phyloP scores from a whole-genome alignment of 176 grass and related monocot genomes.

The Luzula sylvatica region DNA sequence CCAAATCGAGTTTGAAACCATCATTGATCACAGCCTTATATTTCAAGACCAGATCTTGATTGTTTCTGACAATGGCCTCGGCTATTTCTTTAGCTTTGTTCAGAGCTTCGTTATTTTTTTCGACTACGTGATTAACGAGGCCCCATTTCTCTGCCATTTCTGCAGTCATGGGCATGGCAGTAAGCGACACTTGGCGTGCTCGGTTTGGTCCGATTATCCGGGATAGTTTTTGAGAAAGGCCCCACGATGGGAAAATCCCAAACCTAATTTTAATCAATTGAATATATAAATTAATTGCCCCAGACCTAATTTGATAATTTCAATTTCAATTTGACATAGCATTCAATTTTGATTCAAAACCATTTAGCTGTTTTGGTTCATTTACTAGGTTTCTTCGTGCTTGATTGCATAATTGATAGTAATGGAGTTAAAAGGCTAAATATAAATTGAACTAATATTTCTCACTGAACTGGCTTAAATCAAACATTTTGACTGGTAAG shows the following conservation, averaged over 20 bases:
- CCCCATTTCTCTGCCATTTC: slow-evolving; percentile 86
- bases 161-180: slow-evolving; percentile 53
- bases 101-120: slow-evolving; percentile 43
- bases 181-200: slow-evolving; percentile 71
- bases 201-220: slow-evolving; percentile 71
- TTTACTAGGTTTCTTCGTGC: too few species aligned
- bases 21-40: slow-evolving; percentile 93
- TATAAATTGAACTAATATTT: too few species aligned
- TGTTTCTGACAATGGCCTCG: slow-evolving; percentile 55
- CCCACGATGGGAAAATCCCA: slow-evolving; percentile 94
- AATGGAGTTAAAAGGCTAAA: background rate
- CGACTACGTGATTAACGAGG: slow-evolving; percentile 68
- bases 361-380: too few species aligned
- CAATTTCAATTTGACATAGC: too few species aligned
- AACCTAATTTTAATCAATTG: slow-evolving; percentile 38
- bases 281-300: too few species aligned
- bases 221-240: slow-evolving; percentile 86
- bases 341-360: too few species aligned
- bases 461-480: background rate
- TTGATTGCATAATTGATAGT: too few species aligned
- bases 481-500: background rate
- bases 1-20: slow-evolving; percentile 59
- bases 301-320: too few species aligned
- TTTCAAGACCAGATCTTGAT: slow-evolving; percentile 50
- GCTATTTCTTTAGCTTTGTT: slow-evolving; percentile 59